Evolutionary conservation across 345 rosid genomes (phyloP), one percentile per base, ranked within the genome.

Genomic region (Eucalyptus polyanthemos): DNA sequence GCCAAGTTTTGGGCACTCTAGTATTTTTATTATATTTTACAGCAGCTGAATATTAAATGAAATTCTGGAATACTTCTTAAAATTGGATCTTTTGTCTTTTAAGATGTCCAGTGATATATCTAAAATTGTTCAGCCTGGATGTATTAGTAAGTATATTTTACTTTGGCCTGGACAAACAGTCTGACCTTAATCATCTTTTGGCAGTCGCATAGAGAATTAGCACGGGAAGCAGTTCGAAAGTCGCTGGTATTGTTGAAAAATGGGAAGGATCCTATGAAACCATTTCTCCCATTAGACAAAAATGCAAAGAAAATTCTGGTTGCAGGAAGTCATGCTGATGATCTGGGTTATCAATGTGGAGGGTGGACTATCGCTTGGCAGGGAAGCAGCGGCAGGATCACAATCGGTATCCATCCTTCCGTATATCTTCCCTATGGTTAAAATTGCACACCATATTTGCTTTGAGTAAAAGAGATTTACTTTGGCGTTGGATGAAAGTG

Each of bases 261-360:
- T 85, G 99, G 98, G 81, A 95, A 95, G 93, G 88, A 89, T 72
- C 89, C 91, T 72, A 89, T 89, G 60, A 93, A 93, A 88, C 91
- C 93, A 27, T 93, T 95, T 88, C 95, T 97, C 89, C 98, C 99
- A 54, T 89, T 97, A 62, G 95, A 96, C 87, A 93, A 91, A 91
- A 95, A 91, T 72, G 95, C 95, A 42, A 93, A 89, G 91, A 97
- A 89, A 89, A 94, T 97, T 90, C 96, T 97, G 67, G 95, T 95
- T 37, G 89, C 93, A 25, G 98, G 99, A 91, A 91, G 95, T 17
- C 99, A 97, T 89, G 97, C 98, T 60, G 96, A 97, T 89, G 93
- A 97, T 94, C 96, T 97, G 62, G 98, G 99, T 40, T 96, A 92
- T 91, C 99, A 96, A 88, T 96, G 98, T 45, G 99, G 99, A 88